Conservation (phyloP, 2,329 filamentous ascomycete genomes). For the Botryosphaeria dothidea region DNA sequence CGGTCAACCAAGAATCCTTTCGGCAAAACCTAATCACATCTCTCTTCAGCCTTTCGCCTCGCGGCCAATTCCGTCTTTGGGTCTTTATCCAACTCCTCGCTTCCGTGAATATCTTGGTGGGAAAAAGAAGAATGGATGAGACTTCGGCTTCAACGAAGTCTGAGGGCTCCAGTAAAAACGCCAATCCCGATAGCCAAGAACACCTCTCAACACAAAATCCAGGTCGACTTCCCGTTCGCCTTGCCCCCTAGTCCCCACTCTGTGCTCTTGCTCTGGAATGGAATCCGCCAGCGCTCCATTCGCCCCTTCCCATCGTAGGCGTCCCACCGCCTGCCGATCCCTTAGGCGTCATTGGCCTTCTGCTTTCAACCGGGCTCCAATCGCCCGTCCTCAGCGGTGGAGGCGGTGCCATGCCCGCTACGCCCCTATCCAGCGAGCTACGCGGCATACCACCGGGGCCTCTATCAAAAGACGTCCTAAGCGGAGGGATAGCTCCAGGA, state of each 20-base stretch:
- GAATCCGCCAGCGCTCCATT: constrained; percentile 12
- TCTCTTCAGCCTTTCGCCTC: background rate
- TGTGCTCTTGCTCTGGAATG: constrained; percentile 6
- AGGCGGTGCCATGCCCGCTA: background rate
- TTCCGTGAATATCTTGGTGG: background rate
- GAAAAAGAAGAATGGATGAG: background rate
- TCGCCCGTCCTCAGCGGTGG: constrained; percentile 9
- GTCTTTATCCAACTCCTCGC: background rate
- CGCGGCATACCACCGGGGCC: background rate
- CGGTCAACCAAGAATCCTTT: background rate
- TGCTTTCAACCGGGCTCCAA: constrained; percentile 1
- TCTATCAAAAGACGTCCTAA: constrained; percentile 6
- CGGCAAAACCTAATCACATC: background rate
- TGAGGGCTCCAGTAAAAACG: background rate
- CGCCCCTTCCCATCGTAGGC: constrained; percentile 7
- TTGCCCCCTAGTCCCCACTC: background rate
- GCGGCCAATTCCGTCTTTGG: background rate
- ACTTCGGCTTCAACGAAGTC: background rate
- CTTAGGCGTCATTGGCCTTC: constrained; percentile 9
- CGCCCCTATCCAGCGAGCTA: background rate
- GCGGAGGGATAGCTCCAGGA: background rate
- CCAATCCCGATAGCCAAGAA: background rate
- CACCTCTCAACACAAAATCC: background rate
- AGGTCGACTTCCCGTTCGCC: background rate
- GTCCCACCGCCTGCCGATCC: background rate